Evolutionary conservation across 1,139 yeast species (phyloP), one percentile per base, ranked within the genome.

Genomic region (Debaryomyces singareniensis): DNA sequence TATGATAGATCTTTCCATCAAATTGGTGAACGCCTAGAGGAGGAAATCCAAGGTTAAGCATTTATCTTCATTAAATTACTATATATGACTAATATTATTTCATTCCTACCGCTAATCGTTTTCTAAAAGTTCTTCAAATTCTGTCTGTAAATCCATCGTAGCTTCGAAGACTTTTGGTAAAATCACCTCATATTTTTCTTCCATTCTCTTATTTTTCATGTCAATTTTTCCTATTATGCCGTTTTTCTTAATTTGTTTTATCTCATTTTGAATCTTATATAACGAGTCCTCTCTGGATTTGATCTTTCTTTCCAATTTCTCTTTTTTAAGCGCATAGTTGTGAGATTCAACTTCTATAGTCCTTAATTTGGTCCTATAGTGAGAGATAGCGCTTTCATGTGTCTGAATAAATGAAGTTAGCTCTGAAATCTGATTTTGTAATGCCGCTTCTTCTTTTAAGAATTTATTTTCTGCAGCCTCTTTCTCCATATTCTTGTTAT

Each of bases 1-100:
- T 79, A 70, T 49, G 68, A 79, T 43, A 61, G 84, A 42, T 55
- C 61, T 13, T 81, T 81, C 44, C 81, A 78, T 49, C 50, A 47
- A 27, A 55, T 79, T n/a, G 87, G 85, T 1, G 38, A 45, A 9
- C 25, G 5, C n/a, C 28, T 26, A n/a, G 21, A 15, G 5, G 28
- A 26, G n/a, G n/a, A n/a, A n/a, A n/a, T n/a, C n/a, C n/a, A n/a
- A n/a, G n/a, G n/a, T n/a, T n/a, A n/a, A n/a, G n/a, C n/a, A n/a
- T n/a, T n/a, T n/a, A n/a, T n/a, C n/a, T n/a, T n/a, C n/a, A n/a
- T n/a, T n/a, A n/a, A n/a, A n/a, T n/a, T n/a, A n/a, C n/a, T n/a
- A n/a, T n/a, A n/a, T n/a, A n/a, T n/a, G n/a, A n/a, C n/a, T n/a
- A n/a, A n/a, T n/a, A n/a, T n/a, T n/a, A n/a, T n/a, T n/a, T n/a